phyloP scores from a whole-genome alignment of 2,329 filamentous ascomycete species.

The Pseudopyrenochaeta lycopersici region DNA sequence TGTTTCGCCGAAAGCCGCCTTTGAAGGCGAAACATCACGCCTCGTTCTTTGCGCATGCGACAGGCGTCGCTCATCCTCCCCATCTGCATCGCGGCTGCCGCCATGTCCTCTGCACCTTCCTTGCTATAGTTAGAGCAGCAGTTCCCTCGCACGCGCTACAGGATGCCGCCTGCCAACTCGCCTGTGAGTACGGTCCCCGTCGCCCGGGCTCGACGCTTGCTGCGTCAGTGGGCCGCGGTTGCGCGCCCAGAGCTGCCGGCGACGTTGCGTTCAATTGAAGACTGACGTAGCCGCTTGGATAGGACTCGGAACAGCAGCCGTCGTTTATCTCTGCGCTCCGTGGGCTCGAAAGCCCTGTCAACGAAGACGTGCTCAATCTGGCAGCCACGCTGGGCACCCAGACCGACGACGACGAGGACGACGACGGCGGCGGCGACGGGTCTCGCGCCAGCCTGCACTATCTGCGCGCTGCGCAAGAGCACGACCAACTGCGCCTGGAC shows the following conservation, averaged over 20 bases:
- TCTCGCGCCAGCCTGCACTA: constrained; percentile 17
- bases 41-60: constrained; percentile 8
- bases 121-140: constrained; percentile 7
- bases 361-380: constrained; percentile 54
- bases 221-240: constrained; percentile 1
- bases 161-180: constrained; percentile 49
- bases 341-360: constrained; percentile 58
- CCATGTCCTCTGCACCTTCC: constrained; percentile 25
- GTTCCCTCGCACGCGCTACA: constrained; percentile 1
- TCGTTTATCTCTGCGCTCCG: constrained; percentile 59
- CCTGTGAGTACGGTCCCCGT: constrained; percentile 25
- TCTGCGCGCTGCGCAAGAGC: constrained; percentile 55
- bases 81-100: constrained; percentile 8
- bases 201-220: constrained; percentile 3
- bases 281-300: constrained; percentile 31
- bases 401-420: constrained; percentile 50
- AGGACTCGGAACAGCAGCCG: constrained; percentile 41
- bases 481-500: constrained; percentile 29
- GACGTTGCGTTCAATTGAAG: constrained; percentile 1
- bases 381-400: constrained; percentile 59
- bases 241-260: background rate
- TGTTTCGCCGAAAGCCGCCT: constrained; percentile 5
- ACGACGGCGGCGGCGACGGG: constrained; percentile 53
- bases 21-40: constrained; percentile 13
- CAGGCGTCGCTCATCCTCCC: constrained; percentile 3